Evolutionary conservation across 2,329 filamentous ascomycete genomes (phyloP).

Genomic region (Colletotrichum musae): DNA sequence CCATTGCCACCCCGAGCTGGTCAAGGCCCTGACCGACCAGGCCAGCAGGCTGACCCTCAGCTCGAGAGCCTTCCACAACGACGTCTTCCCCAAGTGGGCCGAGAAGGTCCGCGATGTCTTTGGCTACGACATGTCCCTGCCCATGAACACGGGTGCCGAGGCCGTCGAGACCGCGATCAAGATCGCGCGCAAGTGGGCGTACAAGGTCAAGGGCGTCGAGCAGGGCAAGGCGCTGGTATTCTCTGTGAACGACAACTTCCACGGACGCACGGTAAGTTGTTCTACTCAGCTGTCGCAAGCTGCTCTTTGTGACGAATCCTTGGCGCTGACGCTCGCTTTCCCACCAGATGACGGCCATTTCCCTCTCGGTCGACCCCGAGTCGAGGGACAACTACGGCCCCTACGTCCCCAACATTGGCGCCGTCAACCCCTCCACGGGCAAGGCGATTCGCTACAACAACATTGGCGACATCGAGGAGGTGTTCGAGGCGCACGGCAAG

Average conservation of each 20-base stretch:
- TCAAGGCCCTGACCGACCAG: conserved; percentile 91
- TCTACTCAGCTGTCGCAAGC: neutral
- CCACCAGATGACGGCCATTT: conserved; percentile 84
- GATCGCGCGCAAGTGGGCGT: conserved; percentile 97
- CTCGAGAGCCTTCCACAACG: conserved; percentile 97
- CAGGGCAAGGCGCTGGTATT: conserved; percentile 88
- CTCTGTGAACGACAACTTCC: conserved; percentile 92
- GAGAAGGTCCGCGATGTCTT: conserved; percentile 92
- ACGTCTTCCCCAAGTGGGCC: conserved; percentile 96
- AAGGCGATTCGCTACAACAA: conserved; percentile 90
- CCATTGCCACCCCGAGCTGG: conserved; percentile 96
- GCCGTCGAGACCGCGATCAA: conserved; percentile 97
- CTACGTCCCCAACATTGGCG: conserved; percentile 91
- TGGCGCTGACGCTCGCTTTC: conserved; percentile 39
- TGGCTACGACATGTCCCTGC: conserved; percentile 97
- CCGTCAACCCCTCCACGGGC: conserved; percentile 79
- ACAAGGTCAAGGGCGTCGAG: conserved; percentile 94
- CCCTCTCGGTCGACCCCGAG: conserved; percentile 94
- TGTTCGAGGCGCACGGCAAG: conserved; percentile 84
- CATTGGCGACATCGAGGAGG: conserved; percentile 82
- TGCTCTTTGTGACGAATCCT: neutral
- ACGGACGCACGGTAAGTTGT: conserved; percentile 86
- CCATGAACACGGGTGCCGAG: conserved; percentile 98
- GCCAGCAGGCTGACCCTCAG: conserved; percentile 91
- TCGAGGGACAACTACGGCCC: conserved; percentile 97